Evolutionary conservation across 2,329 filamentous ascomycete genomes (phyloP).

Genomic region (Ophiognomonia clavigignenti-juglandacearum): DNA sequence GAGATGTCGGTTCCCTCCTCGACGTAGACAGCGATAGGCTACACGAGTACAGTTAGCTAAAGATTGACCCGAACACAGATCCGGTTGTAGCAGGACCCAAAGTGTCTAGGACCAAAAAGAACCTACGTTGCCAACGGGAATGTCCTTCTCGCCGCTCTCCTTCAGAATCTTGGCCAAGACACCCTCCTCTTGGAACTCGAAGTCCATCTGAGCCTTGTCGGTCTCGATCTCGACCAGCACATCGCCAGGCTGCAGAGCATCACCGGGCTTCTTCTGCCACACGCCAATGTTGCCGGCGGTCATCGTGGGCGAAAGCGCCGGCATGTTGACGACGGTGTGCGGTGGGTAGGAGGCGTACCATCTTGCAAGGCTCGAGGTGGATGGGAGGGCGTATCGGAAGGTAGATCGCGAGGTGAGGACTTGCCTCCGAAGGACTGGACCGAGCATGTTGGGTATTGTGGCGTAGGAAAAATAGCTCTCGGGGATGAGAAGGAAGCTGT

Average conservation of each 20-base stretch:
- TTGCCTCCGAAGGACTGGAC: constrained; percentile 59
- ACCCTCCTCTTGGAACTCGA: constrained; percentile 98
- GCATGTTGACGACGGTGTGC: constrained; percentile 96
- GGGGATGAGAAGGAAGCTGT: constrained; percentile 14
- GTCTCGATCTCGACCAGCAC: constrained; percentile 98
- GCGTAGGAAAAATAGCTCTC: constrained; percentile 20
- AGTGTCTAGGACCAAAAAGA: constrained; percentile 13
- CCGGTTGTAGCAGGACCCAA: background rate
- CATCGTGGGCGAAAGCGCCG: constrained; percentile 97
- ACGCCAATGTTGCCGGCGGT: constrained; percentile 90
- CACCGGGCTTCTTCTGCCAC: constrained; percentile 97
- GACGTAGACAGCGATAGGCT: constrained; percentile 95
- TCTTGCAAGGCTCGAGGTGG: constrained; percentile 53
- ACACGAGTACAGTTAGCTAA: constrained; percentile 14
- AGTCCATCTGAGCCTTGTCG: constrained; percentile 99
- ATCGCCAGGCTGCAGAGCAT: constrained; percentile 82
- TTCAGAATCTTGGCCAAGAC: constrained; percentile 91
- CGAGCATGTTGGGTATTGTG: constrained; percentile 47
- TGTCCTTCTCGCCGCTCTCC: constrained; percentile 88
- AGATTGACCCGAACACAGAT: background rate
- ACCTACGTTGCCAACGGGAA: constrained; percentile 90
- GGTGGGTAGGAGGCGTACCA: constrained; percentile 82
- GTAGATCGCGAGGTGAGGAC: constrained; percentile 47
- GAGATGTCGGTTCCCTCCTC: constrained; percentile 85
- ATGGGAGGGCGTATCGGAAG: constrained; percentile 46